Conservation (phyloP, 73 alveolate species). For the Tetrahymena elliotti region DNA sequence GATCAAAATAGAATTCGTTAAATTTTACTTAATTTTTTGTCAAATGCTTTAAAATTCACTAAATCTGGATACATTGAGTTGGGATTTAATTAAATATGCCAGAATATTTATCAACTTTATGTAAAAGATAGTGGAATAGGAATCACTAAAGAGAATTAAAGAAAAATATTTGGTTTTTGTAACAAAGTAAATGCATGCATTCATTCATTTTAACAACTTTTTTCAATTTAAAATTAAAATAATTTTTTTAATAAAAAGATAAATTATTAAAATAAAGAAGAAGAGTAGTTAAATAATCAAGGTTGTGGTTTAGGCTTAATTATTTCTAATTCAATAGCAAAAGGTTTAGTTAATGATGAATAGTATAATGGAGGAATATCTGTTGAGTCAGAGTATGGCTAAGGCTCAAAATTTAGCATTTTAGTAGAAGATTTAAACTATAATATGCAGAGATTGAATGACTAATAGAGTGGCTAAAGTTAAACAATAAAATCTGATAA, state of each 20-base stretch:
- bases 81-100: background rate
- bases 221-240: background rate
- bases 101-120: background rate
- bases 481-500: no score
- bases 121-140: background rate
- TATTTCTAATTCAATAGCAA: background rate
- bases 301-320: background rate
- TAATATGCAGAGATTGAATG: background rate
- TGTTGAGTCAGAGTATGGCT: background rate
- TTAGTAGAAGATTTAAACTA: background rate
- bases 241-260: background rate
- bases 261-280: background rate
- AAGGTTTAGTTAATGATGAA: background rate
- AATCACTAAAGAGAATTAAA: background rate
- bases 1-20: background rate
- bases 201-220: background rate
- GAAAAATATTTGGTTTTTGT: background rate
- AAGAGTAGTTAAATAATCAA: background rate
- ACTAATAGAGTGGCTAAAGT: background rate
- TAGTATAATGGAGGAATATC: background rate
- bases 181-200: background rate
- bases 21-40: no score
- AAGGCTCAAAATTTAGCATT: background rate
- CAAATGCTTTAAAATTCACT: background rate
- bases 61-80: background rate